Percentiles rank a stretch among this genome's conserved stretches.
These are phyloP conservation scores for Suillus alpinus DNA, from an alignment of 768 basidiomycete species.

Conservation along the genomic window DNA sequence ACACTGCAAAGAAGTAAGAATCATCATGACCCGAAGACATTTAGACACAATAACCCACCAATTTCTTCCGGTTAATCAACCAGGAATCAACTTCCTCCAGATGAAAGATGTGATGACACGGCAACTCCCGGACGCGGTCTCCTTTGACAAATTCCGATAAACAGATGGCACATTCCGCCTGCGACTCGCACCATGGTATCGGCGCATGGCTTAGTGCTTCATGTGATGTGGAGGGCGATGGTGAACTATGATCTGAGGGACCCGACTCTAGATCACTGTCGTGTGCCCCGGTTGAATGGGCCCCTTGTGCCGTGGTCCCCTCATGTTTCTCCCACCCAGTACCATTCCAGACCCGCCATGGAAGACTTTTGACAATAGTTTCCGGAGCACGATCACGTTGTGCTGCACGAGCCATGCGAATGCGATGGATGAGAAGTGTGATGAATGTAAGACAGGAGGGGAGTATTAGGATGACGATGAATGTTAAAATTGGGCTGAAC, in stretches of 20 bases:
- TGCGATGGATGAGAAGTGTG: constrained; percentile 85
- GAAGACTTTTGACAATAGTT: constrained; percentile 71
- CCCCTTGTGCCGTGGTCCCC: constrained; percentile 24
- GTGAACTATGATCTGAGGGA: constrained; percentile 13
- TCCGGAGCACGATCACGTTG: constrained; percentile 83
- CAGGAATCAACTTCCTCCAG: constrained; percentile 88
- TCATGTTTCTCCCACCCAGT: constrained; percentile 79
- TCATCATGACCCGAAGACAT: background rate
- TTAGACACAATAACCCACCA: constrained; percentile 52
- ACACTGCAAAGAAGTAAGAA: constrained; percentile 50
- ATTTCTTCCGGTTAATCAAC: constrained; percentile 89
- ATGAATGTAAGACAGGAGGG: constrained; percentile 87
- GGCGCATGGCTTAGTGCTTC: constrained; percentile 23
- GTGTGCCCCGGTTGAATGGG: constrained; percentile 20
- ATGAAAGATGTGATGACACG: constrained; percentile 96
- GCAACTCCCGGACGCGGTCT: constrained; percentile 86
- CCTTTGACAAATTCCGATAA: constrained; percentile 83
- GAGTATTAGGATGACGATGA: constrained; percentile 83
- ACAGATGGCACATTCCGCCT: constrained; percentile 92
- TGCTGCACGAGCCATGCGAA: constrained; percentile 79
- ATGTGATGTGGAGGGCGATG: constrained; percentile 24
- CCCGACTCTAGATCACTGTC: constrained; percentile 41
- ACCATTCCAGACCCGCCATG: constrained; percentile 83
- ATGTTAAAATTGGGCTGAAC: constrained; percentile 76
- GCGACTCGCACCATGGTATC: constrained; percentile 76